Evolutionary conservation across 305 asterid genomes (phyloP), one percentile per base, ranked within the genome.

Genomic region (Petunia hybrid): DNA sequence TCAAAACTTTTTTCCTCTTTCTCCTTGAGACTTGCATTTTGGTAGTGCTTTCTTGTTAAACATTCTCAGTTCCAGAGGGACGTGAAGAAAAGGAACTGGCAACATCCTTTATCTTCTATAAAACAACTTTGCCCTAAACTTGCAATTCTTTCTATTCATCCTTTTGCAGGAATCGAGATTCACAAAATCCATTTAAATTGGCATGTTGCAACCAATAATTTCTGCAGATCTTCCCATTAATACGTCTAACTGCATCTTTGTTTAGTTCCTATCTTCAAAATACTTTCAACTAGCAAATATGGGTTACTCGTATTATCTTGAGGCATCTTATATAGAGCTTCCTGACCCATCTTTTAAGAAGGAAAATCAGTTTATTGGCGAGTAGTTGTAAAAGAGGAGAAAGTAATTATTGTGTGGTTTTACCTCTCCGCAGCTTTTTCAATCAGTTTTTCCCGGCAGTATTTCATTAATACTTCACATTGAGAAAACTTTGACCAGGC

Each of bases 121-220:
- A 22, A 22, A 22, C 31, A 22, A 60, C 40, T 60, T 60, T 22
- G 4, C 66, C 12, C 31, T 65, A 46, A 63, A 9, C 69, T 39
- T 6, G 2, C 71, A 73, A 35, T 45, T 51, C 51, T 51, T 35
- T 46, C 78, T 36, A 51, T 57, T 70, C 57, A 4, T 70, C 77
- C 42, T 10, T 42, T 70, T 31, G 56, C 22, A 46, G 77, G 60
- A 71, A 10, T 6, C 8, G 31, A 16, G 42, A 3, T 71, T 48
- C 77, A 46, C 22, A 71, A 46, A 71, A 45, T 71, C 5, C 77
- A 46, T 71, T 10, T 9, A 10, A 31, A 71, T 31, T 71, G n/a
- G 46, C 61, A 48, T 12, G 42, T 48, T 71, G 61, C 67, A 61
- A 61, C 61, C 77, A 31, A 71, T 71, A 71, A 9, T 51, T 51